Evolutionary conservation across 73 alveolate species (phyloP), one percentile per base, ranked within the genome.

Genomic region (Blepharisma japonicum): DNA sequence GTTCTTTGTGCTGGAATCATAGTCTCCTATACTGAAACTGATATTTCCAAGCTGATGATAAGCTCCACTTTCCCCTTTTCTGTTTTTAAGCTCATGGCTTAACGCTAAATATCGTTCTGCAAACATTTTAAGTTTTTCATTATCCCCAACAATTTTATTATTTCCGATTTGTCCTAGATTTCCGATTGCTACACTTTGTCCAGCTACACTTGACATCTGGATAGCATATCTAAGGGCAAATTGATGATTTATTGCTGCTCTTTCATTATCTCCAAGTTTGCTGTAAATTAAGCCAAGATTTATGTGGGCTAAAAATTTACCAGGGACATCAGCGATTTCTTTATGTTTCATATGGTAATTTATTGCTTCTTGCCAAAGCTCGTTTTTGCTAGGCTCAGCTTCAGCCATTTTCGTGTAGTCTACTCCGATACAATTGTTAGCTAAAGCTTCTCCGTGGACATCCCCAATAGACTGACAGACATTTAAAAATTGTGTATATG

Each of bases 371-470:
- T 81, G 68, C 81, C 27, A 86, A 55, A 14, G 61, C n/a, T 45
- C 56, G 3, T 45, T 70, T 1, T 70, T 70, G 11, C 3, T 9
- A 14, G 74, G 47, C 2, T 61, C 74, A 9, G 11, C 14, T 61
- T 61, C 74, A 61, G 94, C 95, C 74, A 92, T 32, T 45, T 90
- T 80, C 80, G 76, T 55, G 74, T 79, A 90, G 72, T 92, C 94
- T n/a, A 92, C 98, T 20, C 98, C 98, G 39, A 92, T 90, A 78
- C 98, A 92, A 72, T 92, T 92, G 68, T 92, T 84, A 8, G 98
- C 95, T 14, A 92, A 85, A 5, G 95, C 96, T 56, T 88, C 87
- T 55, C 96, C 98, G 71, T 92, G 96, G 23, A 67, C 84, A 78
- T 92, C 98, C 6, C 94, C 94, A 48, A 92, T 87, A 18, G 89